Conservation (phyloP, 1,284 basidiomycete species). For the Ganoderma meredithae region DNA sequence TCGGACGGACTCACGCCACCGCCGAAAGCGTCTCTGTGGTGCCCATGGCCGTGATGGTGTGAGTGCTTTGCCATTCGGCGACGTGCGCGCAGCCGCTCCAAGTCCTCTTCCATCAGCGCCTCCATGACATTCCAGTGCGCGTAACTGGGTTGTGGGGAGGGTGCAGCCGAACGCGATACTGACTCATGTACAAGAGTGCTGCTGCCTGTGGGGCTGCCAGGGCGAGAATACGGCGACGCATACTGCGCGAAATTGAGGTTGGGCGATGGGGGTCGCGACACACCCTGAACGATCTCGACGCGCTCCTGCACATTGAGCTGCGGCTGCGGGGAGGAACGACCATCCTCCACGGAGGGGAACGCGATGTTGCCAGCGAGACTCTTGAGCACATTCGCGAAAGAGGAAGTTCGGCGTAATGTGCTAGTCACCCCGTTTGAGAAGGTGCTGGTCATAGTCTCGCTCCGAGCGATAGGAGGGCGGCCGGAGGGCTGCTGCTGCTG, state of each 20-base stretch:
- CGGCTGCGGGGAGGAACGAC: slow-evolving; percentile 50
- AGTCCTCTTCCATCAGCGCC: slow-evolving; percentile 89
- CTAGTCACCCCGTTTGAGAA: slow-evolving; percentile 66
- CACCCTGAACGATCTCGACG: slow-evolving; percentile 46
- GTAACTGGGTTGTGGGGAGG: slow-evolving; percentile 54
- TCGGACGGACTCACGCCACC: slow-evolving; percentile 70
- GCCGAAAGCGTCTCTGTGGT: slow-evolving; percentile 32
- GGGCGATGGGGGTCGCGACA: slow-evolving; percentile 78
- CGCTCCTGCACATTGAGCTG: slow-evolving; percentile 27
- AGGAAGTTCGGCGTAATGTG: slow-evolving; percentile 81
- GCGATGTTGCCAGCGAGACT: slow-evolving; percentile 75
- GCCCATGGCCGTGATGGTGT: slow-evolving; percentile 38
- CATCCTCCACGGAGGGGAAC: slow-evolving; percentile 68
- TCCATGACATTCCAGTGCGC: slow-evolving; percentile 79
- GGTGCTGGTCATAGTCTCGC: slow-evolving; percentile 68
- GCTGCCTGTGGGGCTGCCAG: slow-evolving; percentile 48
- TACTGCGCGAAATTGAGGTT: slow-evolving; percentile 80
- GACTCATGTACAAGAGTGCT: slow-evolving; percentile 37
- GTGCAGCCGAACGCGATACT: slow-evolving; percentile 20
- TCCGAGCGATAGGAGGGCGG: slow-evolving; percentile 59
- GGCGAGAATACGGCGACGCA: slow-evolving; percentile 73
- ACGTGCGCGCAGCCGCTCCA: slow-evolving; percentile 83
- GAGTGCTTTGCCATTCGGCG: slow-evolving; percentile 52
- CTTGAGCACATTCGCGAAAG: slow-evolving; percentile 86
- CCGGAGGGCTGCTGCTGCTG: slow-evolving; percentile 47